These are phyloP conservation scores for Candida chilensis DNA, from an alignment of 805 yeast genomes.

Conservation along the genomic window DNA sequence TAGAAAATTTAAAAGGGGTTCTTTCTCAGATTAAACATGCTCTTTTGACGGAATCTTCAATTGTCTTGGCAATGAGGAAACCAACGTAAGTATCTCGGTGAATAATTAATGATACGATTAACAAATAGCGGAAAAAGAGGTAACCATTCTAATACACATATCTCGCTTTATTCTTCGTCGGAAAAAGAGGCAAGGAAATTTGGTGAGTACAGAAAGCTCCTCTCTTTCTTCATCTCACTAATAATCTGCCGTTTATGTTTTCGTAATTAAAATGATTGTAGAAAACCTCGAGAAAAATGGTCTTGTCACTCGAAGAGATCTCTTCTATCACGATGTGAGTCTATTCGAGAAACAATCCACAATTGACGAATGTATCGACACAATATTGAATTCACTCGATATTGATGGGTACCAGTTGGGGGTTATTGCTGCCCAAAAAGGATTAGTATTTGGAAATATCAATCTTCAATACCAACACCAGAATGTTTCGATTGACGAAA, in stretches of 20 bases:
- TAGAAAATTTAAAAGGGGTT: background rate
- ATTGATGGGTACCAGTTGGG: conserved; percentile 27
- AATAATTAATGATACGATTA: background rate
- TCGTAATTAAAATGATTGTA: conserved; percentile 2
- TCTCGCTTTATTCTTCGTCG: background rate
- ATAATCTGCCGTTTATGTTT: conserved; percentile 3
- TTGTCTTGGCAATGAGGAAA: background rate
- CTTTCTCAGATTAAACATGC: background rate
- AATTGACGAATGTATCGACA: conserved; percentile 28
- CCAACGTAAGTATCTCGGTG: background rate
- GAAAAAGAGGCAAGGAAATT: background rate
- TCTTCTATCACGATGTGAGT: conserved; percentile 48
- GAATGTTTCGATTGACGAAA: conserved; percentile 5
- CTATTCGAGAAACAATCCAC: conserved; percentile 35
- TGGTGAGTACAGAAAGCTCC: background rate
- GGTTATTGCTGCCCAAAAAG: conserved; percentile 47
- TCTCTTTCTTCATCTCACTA: background rate
- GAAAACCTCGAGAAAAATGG: conserved; percentile 2
- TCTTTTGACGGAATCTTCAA: background rate
- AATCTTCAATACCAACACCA: conserved; percentile 3
- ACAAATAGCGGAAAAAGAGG: background rate
- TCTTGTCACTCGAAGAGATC: conserved; percentile 42
- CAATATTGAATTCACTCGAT: conserved; percentile 24
- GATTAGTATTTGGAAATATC: conserved; percentile 36
- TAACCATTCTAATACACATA: background rate